A percentile compares a stretch with the other conserved stretches of the same genome.
Conservation (phyloP, 2,329 filamentous ascomycete genomes). For the Exophiala mesophila region DNA sequence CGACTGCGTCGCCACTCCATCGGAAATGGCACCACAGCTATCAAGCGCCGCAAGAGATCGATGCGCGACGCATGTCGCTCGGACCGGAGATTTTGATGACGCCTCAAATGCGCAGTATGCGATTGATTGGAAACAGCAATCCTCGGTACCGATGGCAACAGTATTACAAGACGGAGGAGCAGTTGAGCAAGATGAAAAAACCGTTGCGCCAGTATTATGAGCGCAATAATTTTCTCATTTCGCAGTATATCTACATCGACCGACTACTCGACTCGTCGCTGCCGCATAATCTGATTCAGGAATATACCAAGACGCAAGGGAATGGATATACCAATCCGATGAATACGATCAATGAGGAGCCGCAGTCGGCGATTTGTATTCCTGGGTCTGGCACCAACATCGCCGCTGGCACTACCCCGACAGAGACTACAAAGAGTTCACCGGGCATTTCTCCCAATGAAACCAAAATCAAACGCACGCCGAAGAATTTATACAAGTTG, state of each 20-base stretch:
- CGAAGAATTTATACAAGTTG: slow-evolving; percentile 77
- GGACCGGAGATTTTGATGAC: slow-evolving; percentile 27
- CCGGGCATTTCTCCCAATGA: slow-evolving; percentile 15
- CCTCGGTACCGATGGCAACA: slow-evolving; percentile 77
- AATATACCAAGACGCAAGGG: slow-evolving; percentile 66
- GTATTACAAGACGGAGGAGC: slow-evolving; percentile 77
- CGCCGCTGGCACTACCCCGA: slow-evolving; percentile 25
- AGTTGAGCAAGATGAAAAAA: slow-evolving; percentile 67
- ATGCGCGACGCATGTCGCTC: slow-evolving; percentile 21
- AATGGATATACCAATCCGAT: slow-evolving; percentile 56
- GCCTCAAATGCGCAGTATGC: slow-evolving; percentile 55
- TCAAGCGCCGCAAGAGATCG: slow-evolving; percentile 13
- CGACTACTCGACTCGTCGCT: slow-evolving; percentile 82
- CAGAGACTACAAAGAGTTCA: slow-evolving; percentile 15
- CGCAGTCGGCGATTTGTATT: slow-evolving; percentile 27
- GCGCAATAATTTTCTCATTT: slow-evolving; percentile 79
- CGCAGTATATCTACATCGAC: slow-evolving; percentile 92
- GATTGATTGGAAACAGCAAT: slow-evolving; percentile 83
- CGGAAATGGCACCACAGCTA: slow-evolving; percentile 2
- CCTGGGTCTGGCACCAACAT: slow-evolving; percentile 8
- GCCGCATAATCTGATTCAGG: slow-evolving; percentile 86
- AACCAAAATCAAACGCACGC: slow-evolving; percentile 66
- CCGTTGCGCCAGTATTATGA: slow-evolving; percentile 81
- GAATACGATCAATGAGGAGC: slow-evolving; percentile 70
- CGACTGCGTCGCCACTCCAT: slow-evolving; percentile 19